Percentiles rank a stretch among this genome's conserved stretches.
Evolutionary conservation across 805 yeast species (phyloP).

Genomic region (Pichia thaimueangensis): DNA sequence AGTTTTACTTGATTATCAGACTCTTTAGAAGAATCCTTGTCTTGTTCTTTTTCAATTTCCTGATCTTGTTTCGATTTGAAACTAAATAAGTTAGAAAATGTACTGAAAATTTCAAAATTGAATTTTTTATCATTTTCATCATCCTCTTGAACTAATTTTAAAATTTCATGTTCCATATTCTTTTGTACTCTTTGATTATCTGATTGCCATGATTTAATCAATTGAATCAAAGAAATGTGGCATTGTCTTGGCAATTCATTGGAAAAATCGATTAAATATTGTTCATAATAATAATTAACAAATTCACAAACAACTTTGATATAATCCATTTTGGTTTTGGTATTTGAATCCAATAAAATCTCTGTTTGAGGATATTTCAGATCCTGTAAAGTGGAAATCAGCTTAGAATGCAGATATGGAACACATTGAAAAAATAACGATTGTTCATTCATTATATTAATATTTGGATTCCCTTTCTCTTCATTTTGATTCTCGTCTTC

Average conservation of each 20-base stretch:
- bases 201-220: conserved; percentile 36
- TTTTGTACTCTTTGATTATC: conserved; percentile 32
- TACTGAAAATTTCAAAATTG: conserved; percentile 47
- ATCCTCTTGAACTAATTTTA: conserved; percentile 27
- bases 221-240: conserved; percentile 22
- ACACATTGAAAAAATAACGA: conserved; percentile 32
- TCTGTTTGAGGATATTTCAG: conserved; percentile 25
- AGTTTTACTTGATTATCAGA: conserved; percentile 29
- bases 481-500: conserved; percentile 3
- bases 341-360: conserved; percentile 4
- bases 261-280: conserved; percentile 29
- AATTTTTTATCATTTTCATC: conserved; percentile 27
- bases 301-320: conserved; percentile 25
- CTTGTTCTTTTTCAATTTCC: conserved; percentile 16
- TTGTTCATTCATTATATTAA: conserved; percentile 29
- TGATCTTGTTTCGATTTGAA: conserved; percentile 22
- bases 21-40: conserved; percentile 23
- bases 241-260: conserved; percentile 30
- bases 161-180: conserved; percentile 34
- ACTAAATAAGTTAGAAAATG: conserved; percentile 59
- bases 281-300: conserved; percentile 32
- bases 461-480: conserved; percentile 9
- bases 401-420: conserved; percentile 28
- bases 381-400: conserved; percentile 19
- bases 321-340: conserved; percentile 24